These are phyloP conservation scores for Sarocladiaceae sp. DNA, from an alignment of 2,329 filamentous ascomycete genomes.

Conservation along the genomic window DNA sequence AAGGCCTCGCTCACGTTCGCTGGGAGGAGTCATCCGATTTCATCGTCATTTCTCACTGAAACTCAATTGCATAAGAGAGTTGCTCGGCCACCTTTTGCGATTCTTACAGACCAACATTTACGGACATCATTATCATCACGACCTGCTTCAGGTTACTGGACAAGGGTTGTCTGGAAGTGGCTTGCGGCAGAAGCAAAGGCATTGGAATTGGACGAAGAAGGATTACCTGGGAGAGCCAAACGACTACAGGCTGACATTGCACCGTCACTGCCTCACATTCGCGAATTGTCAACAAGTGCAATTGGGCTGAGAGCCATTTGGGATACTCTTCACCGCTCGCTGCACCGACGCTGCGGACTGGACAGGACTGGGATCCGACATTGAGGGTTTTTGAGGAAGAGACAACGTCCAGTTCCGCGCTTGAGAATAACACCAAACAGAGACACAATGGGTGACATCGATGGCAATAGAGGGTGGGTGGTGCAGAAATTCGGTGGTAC, in stretches of 20 bases:
- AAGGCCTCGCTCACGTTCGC: not conserved
- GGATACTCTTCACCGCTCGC: not conserved
- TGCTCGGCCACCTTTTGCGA: not conserved
- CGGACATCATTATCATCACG: no score
- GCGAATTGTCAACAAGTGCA: not conserved
- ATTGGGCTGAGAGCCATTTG: not conserved
- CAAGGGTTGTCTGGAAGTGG: not conserved
- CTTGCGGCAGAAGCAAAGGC: not conserved
- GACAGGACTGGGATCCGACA: not conserved
- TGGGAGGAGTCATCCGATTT: not conserved
- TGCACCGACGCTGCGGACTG: conserved; percentile 8
- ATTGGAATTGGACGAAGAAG: no score
- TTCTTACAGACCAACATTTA: not conserved
- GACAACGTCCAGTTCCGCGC: conserved; percentile 9
- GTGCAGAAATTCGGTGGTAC: conserved; percentile 96
- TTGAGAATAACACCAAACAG: not conserved
- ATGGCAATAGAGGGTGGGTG: conserved; percentile 59
- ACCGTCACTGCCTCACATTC: not conserved
- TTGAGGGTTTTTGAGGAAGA: conserved; percentile 1
- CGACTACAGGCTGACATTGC: not conserved
- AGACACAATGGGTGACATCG: conserved; percentile 1
- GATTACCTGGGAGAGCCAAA: no score
- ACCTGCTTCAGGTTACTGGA: no score
- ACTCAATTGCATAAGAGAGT: not conserved
- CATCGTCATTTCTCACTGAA: not conserved